A percentile compares a stretch with the other conserved stretches of the same genome.
Conservation (phyloP, 2,329 filamentous ascomycete species). For the Pseudofabraea citricarpa region DNA sequence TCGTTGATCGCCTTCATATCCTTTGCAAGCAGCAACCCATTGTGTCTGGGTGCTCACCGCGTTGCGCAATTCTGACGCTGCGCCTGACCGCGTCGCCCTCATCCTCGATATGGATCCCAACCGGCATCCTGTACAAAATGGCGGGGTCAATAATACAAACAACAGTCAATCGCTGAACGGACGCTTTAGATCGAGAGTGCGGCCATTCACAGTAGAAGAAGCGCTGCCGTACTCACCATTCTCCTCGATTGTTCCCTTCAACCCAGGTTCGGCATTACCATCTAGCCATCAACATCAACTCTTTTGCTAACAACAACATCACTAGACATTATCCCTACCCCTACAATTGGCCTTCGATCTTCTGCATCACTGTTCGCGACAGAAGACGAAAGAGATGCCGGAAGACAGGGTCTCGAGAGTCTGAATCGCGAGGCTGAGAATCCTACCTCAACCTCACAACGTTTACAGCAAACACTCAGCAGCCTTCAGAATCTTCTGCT, state of each 20-base stretch:
- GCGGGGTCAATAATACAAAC: conserved; percentile 14
- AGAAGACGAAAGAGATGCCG: conserved; percentile 47
- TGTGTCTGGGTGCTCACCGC: too few relatives aligned
- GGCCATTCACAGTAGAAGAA: conserved; percentile 61
- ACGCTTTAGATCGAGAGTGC: conserved; percentile 23
- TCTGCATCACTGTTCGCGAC: conserved; percentile 46
- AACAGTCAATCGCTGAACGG: conserved; percentile 10
- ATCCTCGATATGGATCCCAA: conserved; percentile 22
- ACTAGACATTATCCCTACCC: conserved; percentile 62
- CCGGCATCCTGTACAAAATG: conserved; percentile 18
- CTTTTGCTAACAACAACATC: conserved; percentile 14
- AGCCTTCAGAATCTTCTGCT: conserved; percentile 72
- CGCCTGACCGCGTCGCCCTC: background rate
- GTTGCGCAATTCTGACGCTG: too few relatives aligned
- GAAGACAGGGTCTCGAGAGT: conserved; percentile 52
- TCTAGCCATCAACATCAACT: background rate
- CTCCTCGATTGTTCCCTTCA: conserved; percentile 74
- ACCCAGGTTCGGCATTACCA: conserved; percentile 53
- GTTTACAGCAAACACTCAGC: conserved; percentile 66
- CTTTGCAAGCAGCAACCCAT: too few relatives aligned
- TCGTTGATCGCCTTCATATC: too few relatives aligned
- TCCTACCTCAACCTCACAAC: conserved; percentile 53
- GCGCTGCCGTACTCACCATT: conserved; percentile 80
- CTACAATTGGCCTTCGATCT: conserved; percentile 49
- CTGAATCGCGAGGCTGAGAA: conserved; percentile 67